These are phyloP conservation scores for Inga laurina DNA, from an alignment of 306 rosid species.

Conservation along the genomic window DNA sequence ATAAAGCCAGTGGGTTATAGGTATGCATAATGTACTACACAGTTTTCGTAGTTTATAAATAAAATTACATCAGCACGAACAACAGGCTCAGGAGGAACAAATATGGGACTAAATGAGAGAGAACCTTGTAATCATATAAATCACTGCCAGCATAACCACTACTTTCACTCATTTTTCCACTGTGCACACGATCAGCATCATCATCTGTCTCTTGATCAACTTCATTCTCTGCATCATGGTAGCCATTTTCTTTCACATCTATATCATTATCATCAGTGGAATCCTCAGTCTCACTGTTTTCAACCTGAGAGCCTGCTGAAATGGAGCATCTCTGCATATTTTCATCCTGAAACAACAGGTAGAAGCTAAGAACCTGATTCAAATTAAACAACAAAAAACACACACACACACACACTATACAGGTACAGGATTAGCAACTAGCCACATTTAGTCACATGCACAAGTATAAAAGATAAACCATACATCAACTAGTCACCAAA, in stretches of 20 bases:
- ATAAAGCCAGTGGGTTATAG: background rate
- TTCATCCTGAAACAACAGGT: conserved; percentile 73
- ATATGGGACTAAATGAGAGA: conserved; percentile 26
- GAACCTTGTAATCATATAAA: conserved; percentile 95
- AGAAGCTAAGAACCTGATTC: conserved; percentile 10
- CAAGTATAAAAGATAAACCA: background rate
- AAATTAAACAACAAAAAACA: background rate
- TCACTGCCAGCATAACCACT: conserved; percentile 98
- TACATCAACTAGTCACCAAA: conserved; percentile 28
- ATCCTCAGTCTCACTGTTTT: conserved; percentile 86
- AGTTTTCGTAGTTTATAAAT: conserved; percentile 1
- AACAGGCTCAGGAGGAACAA: background rate
- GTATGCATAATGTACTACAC: background rate
- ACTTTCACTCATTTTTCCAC: conserved; percentile 97
- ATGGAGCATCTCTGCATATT: conserved; percentile 89
- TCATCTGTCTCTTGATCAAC: conserved; percentile 93
- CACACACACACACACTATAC: background rate
- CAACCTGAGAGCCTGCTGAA: conserved; percentile 94
- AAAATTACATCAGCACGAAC: conserved; percentile 20
- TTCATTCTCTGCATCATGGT: conserved; percentile 95
- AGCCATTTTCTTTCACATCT: conserved; percentile 85
- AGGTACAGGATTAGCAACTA: background rate
- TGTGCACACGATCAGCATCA: conserved; percentile 78
- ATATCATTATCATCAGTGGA: conserved; percentile 83
- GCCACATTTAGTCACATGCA: background rate